Percentiles rank a stretch among this genome's conserved stretches.
Evolutionary conservation across 148 eudicot genomes (phyloP).

Genomic region (Diospyros lotus): DNA sequence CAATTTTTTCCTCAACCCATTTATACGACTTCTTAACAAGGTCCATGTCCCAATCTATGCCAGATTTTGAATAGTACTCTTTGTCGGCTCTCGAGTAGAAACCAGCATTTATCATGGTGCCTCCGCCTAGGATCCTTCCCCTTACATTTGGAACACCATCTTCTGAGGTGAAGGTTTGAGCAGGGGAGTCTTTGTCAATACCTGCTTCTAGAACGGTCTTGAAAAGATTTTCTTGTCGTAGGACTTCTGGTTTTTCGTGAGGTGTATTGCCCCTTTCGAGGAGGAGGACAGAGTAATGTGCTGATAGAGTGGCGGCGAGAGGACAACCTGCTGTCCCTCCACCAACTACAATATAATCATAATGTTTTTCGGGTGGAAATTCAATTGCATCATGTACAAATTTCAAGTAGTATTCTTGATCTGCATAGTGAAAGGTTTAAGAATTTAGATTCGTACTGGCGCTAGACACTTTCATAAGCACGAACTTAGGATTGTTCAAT

Average conservation of each 20-base stretch:
- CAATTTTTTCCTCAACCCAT: constrained; percentile 18
- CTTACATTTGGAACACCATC: constrained; percentile 15
- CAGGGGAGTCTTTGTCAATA: constrained; percentile 4
- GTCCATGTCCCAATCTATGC: constrained; percentile 9
- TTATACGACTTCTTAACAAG: constrained; percentile 11
- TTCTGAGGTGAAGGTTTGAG: constrained; percentile 12
- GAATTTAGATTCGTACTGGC: too few species aligned
- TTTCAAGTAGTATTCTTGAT: neutral
- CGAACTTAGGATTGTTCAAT: too few species aligned
- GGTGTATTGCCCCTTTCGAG: constrained; percentile 18
- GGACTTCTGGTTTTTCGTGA: neutral
- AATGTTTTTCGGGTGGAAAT: neutral
- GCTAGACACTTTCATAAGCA: too few species aligned
- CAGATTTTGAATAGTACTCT: neutral
- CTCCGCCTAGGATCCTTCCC: constrained; percentile 13
- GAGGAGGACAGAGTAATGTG: constrained; percentile 9
- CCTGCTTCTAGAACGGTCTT: neutral
- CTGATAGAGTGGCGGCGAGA: constrained; percentile 20
- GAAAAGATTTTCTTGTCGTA: neutral
- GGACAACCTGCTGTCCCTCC: constrained; percentile 23
- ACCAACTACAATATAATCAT: constrained; percentile 17
- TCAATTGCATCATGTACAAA: constrained; percentile 8
- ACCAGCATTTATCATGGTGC: constrained; percentile 15
- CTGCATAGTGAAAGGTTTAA: constrained; percentile 7
- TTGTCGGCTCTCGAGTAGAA: constrained; percentile 11